Evolutionary conservation across 1,139 yeast species (phyloP).

Genomic region (Ashbya aceris): DNA sequence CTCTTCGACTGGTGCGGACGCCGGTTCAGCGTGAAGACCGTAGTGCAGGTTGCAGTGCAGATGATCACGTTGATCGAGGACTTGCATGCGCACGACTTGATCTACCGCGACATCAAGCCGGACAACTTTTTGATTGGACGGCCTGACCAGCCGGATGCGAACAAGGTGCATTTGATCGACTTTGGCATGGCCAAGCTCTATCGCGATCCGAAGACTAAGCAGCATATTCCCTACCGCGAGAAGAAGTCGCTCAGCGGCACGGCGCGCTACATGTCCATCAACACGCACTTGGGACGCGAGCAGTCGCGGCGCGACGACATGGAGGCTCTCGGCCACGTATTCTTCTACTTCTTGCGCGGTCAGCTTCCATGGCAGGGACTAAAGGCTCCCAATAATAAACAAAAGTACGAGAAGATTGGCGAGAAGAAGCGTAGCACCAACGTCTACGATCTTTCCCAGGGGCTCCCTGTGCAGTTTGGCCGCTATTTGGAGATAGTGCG

Average conservation of each 20-base stretch:
- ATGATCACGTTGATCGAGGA: slow-evolving; percentile 62
- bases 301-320: slow-evolving; percentile 95
- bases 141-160: slow-evolving; percentile 55
- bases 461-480: slow-evolving; percentile 68
- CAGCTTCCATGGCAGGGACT: slow-evolving; percentile 98
- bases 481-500: slow-evolving; percentile 67
- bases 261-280: slow-evolving; percentile 91
- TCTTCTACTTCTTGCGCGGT: slow-evolving; percentile 91
- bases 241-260: slow-evolving; percentile 95
- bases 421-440: slow-evolving; percentile 67
- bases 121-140: slow-evolving; percentile 95
- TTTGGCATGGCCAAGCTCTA: slow-evolving; percentile 95
- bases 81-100: slow-evolving; percentile 59
- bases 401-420: slow-evolving; percentile 75
- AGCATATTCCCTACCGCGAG: slow-evolving; percentile 94
- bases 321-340: slow-evolving; percentile 90
- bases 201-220: slow-evolving; percentile 90
- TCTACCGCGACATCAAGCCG: slow-evolving; percentile 77
- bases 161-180: slow-evolving; percentile 88
- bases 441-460: slow-evolving; percentile 57
- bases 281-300: slow-evolving; percentile 94
- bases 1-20: slow-evolving; percentile 78
- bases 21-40: slow-evolving; percentile 57
- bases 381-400: slow-evolving; percentile 76
- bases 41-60: slow-evolving; percentile 64